phyloP scores from a whole-genome alignment of 23 red algal genomes.

The Gracilaria domingensis region DNA sequence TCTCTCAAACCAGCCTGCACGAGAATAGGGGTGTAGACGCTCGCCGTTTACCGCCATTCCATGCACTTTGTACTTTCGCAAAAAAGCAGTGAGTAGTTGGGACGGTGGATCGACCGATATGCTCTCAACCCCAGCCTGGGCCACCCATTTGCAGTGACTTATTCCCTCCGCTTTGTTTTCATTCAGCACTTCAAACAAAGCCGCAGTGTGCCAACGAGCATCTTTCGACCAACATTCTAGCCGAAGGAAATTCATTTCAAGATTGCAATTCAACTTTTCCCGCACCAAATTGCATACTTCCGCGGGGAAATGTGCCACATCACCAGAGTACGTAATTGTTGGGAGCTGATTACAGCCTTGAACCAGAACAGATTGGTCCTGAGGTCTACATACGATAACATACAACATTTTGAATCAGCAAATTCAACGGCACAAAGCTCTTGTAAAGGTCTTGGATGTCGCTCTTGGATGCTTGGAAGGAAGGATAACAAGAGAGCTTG shows the following conservation, averaged over 20 bases:
- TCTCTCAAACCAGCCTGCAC: neutral
- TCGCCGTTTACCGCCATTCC: neutral
- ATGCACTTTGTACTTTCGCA: neutral
- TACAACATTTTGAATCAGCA: too few species aligned
- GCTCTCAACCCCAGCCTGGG: neutral
- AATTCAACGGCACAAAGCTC: too few species aligned
- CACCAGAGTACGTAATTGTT: neutral
- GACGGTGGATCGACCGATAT: neutral
- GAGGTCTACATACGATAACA: neutral
- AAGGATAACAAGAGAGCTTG: too few species aligned
- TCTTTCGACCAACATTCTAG: neutral
- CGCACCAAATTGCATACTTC: neutral
- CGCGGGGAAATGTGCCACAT: neutral
- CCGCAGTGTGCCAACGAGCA: neutral
- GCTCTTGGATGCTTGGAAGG: too few species aligned
- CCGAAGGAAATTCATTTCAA: slow-evolving; percentile 9
- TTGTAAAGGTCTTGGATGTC: too few species aligned
- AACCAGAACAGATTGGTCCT: neutral
- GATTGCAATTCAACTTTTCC: neutral
- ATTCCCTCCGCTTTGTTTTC: neutral
- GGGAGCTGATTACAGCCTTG: neutral
- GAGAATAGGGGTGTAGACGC: neutral
- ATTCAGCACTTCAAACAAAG: neutral
- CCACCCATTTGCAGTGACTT: neutral
- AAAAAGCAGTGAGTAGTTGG: neutral